These are phyloP conservation scores for Pisolithus albus DNA, from an alignment of 768 basidiomycete species.

Conservation along the genomic window DNA sequence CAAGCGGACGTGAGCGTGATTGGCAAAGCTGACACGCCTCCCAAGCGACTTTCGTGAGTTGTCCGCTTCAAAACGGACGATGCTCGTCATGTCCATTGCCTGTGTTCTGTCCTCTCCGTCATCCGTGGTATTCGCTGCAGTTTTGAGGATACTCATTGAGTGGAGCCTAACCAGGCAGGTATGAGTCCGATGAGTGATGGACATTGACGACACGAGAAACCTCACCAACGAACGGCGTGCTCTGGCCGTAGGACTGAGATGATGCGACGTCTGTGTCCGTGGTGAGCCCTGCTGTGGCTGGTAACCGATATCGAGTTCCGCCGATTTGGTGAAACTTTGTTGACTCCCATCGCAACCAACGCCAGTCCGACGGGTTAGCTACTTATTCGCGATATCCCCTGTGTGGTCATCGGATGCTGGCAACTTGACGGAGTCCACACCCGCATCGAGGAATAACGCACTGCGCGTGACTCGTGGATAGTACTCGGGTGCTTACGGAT, in stretches of 20 bases:
- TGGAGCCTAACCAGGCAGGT: slow-evolving; percentile 44
- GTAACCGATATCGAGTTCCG: slow-evolving; percentile 67
- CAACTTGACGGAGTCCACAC: not conserved
- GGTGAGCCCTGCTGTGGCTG: slow-evolving; percentile 44
- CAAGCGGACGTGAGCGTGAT: slow-evolving; percentile 58
- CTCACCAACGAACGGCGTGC: slow-evolving; percentile 61
- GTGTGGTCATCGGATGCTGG: no score
- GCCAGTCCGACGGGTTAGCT: not conserved
- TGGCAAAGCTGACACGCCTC: slow-evolving; percentile 73
- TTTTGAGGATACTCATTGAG: slow-evolving; percentile 76
- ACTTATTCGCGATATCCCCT: not conserved
- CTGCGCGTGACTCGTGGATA: not conserved
- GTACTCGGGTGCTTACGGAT: no score
- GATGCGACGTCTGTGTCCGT: slow-evolving; percentile 49
- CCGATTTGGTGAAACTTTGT: slow-evolving; percentile 42
- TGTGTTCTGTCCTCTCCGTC: slow-evolving; percentile 42
- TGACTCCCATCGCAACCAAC: slow-evolving; percentile 3
- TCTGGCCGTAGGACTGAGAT: slow-evolving; percentile 60
- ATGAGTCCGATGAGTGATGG: not conserved
- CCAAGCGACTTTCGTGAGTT: slow-evolving; percentile 60
- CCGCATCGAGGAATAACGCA: not conserved
- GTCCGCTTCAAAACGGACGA: slow-evolving; percentile 47
- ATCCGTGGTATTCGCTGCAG: slow-evolving; percentile 37
- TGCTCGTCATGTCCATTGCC: slow-evolving; percentile 58
- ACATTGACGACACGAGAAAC: slow-evolving; percentile 17